These are phyloP conservation scores for Fusarium avenaceum DNA, from an alignment of 2,329 filamentous ascomycete species.

Conservation along the genomic window DNA sequence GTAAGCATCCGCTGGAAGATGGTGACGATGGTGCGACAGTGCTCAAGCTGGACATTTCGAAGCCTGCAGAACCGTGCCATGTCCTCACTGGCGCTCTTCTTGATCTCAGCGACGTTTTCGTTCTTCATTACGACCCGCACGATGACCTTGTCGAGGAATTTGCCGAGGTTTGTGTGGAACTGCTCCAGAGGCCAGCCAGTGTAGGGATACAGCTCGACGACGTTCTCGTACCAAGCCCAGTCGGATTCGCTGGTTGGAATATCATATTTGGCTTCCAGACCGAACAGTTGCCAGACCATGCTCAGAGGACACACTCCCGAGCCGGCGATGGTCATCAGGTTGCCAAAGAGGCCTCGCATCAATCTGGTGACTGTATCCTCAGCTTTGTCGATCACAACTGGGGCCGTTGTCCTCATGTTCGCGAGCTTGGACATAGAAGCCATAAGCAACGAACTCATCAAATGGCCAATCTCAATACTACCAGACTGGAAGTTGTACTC, in stretches of 20 bases:
- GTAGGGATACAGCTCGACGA: constrained; percentile 23
- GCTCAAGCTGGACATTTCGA: constrained; percentile 24
- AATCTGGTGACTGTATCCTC: constrained; percentile 15
- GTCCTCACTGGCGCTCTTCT: not conserved
- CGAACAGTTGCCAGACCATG: constrained; percentile 30
- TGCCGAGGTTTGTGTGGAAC: constrained; percentile 10
- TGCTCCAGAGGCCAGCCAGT: constrained; percentile 21
- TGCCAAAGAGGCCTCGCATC: constrained; percentile 23
- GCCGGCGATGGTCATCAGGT: constrained; percentile 21
- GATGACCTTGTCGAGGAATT: constrained; percentile 31
- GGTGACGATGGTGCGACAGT: constrained; percentile 13
- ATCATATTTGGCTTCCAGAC: constrained; percentile 1
- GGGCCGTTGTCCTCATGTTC: constrained; percentile 6
- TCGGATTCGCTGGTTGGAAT: not conserved
- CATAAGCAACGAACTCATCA: constrained; percentile 29
- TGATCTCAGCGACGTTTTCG: constrained; percentile 2
- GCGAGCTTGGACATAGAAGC: constrained; percentile 26
- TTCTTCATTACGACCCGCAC: constrained; percentile 15
- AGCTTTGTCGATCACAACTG: constrained; percentile 7
- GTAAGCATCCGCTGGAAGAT: constrained; percentile 23
- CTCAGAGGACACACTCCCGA: constrained; percentile 19
- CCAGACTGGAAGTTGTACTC: constrained; percentile 1
- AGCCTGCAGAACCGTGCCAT: constrained; percentile 19
- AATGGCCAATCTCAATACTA: constrained; percentile 1
- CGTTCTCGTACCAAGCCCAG: constrained; percentile 28